These are phyloP conservation scores for Boletus reticuloceps DNA, from an alignment of 768 basidiomycete genomes.

Conservation along the genomic window DNA sequence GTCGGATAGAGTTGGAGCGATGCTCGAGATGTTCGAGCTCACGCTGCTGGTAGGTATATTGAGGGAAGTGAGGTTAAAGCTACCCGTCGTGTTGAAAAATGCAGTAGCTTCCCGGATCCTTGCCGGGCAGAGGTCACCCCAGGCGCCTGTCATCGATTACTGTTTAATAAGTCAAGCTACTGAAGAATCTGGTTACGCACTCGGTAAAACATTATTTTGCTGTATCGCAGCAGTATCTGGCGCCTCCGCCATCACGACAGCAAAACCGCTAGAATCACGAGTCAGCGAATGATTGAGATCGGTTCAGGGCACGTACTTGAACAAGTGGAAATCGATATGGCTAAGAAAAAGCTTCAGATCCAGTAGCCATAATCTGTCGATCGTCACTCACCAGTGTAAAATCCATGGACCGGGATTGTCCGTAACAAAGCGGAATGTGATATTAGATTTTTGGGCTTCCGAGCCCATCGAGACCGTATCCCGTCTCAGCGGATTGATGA, in stretches of 20 bases:
- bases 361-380: not conserved
- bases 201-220: slow-evolving; percentile 17
- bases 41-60: slow-evolving; percentile 4
- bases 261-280: slow-evolving; percentile 25
- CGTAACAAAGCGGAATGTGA: slow-evolving; percentile 57
- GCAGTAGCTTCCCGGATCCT: slow-evolving; percentile 15
- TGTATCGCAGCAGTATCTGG: slow-evolving; percentile 15
- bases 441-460: slow-evolving; percentile 37
- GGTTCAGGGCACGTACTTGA: slow-evolving; percentile 12
- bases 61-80: slow-evolving; percentile 16
- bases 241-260: slow-evolving; percentile 30
- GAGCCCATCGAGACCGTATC: slow-evolving; percentile 35
- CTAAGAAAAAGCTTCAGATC: slow-evolving; percentile 13
- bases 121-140: slow-evolving; percentile 21
- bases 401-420: slow-evolving; percentile 69
- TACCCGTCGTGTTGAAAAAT: slow-evolving; percentile 15
- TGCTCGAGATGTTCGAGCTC: not conserved
- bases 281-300: slow-evolving; percentile 2
- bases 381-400: slow-evolving; percentile 36
- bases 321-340: slow-evolving; percentile 33
- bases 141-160: slow-evolving; percentile 7
- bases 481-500: slow-evolving; percentile 35
- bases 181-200: slow-evolving; percentile 10
- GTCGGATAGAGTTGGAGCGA: not conserved
- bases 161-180: not conserved